These are phyloP conservation scores for Cystofilobasidium macerans DNA, from an alignment of 768 basidiomycete species.

Conservation along the genomic window DNA sequence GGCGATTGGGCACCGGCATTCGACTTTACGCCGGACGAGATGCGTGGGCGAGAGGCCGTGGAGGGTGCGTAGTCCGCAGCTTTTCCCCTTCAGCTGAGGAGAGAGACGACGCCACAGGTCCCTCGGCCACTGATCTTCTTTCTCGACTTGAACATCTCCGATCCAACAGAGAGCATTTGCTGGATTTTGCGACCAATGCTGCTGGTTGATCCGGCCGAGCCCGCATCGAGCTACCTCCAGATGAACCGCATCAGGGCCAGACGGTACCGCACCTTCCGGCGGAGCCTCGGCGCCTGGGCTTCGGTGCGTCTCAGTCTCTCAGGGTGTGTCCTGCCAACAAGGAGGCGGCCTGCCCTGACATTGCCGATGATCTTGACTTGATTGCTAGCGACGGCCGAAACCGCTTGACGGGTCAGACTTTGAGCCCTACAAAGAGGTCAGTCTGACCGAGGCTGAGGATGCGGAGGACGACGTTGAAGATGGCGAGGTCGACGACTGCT, in stretches of 20 bases:
- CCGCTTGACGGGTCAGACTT: background rate
- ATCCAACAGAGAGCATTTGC: slow-evolving; percentile 1
- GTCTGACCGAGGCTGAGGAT: background rate
- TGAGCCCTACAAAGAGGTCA: background rate
- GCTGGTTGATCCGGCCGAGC: background rate
- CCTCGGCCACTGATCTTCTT: no score
- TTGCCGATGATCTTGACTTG: no score
- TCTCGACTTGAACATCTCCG: no score
- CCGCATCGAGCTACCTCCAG: background rate
- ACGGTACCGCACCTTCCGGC: background rate
- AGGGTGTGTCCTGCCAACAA: no score
- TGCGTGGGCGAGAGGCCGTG: background rate
- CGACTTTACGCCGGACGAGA: background rate
- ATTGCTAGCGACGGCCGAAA: background rate
- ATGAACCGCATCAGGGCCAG: background rate
- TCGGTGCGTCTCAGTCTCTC: background rate
- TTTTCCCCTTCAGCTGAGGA: no score
- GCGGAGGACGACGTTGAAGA: background rate
- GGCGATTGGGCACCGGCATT: background rate
- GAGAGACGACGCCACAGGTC: no score
- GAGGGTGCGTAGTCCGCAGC: no score
- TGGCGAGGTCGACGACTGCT: background rate
- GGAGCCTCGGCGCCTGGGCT: background rate
- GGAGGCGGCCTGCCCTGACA: no score
- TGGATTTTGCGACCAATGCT: background rate